These are phyloP conservation scores for Kluyveromyces wickerhamii DNA, from an alignment of 805 yeast genomes.

Conservation along the genomic window DNA sequence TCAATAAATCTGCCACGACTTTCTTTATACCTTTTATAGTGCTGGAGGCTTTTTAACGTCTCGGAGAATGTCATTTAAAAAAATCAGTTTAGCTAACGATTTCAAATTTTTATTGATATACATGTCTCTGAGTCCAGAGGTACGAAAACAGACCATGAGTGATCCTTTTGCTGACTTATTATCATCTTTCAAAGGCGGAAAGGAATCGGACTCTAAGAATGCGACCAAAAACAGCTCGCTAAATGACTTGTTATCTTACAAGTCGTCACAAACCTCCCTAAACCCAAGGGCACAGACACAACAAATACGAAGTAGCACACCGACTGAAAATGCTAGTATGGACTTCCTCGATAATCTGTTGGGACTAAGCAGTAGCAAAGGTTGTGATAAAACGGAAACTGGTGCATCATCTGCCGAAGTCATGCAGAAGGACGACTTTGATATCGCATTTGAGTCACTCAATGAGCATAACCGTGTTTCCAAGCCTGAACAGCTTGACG, in stretches of 20 bases:
- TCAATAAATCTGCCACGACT: no score
- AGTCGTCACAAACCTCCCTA: neutral
- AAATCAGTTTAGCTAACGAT: no score
- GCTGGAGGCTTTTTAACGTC: no score
- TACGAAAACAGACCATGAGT: conserved; percentile 6
- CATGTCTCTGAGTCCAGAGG: no score
- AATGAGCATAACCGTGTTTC: conserved; percentile 3
- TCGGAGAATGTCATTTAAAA: no score
- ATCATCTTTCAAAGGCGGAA: conserved; percentile 22
- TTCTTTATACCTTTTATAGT: no score
- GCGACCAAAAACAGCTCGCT: conserved; percentile 1
- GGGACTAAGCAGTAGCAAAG: neutral
- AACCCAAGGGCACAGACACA: no score
- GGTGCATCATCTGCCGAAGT: neutral
- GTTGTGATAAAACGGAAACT: neutral
- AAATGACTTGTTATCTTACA: conserved; percentile 1
- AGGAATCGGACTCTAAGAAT: neutral
- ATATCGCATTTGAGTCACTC: conserved; percentile 19
- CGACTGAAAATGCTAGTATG: no score
- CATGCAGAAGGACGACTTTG: conserved; percentile 13
- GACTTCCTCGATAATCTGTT: neutral
- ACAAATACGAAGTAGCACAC: no score
- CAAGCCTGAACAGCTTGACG: neutral
- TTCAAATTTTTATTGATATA: no score
- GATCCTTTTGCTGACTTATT: conserved; percentile 41